These are phyloP conservation scores for Candida rishiriensis DNA, from an alignment of 805 yeast genomes.

Conservation along the genomic window DNA sequence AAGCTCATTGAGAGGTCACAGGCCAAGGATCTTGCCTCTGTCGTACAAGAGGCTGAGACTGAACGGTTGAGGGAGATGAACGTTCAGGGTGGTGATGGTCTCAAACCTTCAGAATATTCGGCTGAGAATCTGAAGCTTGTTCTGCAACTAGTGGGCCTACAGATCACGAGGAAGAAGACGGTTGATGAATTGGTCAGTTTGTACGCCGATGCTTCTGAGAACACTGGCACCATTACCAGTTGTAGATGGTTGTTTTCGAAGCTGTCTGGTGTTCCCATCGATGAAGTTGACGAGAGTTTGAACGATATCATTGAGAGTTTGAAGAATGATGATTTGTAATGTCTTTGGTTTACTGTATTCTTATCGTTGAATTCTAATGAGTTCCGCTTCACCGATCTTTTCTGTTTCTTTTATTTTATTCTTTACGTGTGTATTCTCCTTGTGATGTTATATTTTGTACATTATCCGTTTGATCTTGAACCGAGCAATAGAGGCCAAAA, in stretches of 20 bases:
- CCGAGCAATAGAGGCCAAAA: no score
- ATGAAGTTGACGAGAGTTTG: constrained; percentile 62
- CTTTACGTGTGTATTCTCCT: no score
- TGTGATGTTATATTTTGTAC: no score
- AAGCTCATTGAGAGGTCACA: constrained; percentile 38
- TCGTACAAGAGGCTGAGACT: constrained; percentile 35
- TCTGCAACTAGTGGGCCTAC: constrained; percentile 47
- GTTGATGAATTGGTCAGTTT: constrained; percentile 40
- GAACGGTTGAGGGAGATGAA: constrained; percentile 15
- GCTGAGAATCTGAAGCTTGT: constrained; percentile 27
- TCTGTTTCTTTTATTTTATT: not conserved
- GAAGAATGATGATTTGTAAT: constrained; percentile 17
- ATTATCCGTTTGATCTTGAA: no score
- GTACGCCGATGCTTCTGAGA: constrained; percentile 35
- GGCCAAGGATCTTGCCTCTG: constrained; percentile 39
- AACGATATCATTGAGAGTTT: constrained; percentile 48
- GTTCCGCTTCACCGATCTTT: not conserved
- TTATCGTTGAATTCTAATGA: not conserved
- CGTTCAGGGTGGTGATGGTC: constrained; percentile 13
- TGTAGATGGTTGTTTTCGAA: constrained; percentile 65
- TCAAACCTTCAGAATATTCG: constrained; percentile 19
- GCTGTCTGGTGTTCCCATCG: constrained; percentile 62
- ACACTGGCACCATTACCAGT: constrained; percentile 55
- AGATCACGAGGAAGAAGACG: constrained; percentile 49
- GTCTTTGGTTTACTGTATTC: not conserved